These are phyloP conservation scores for Centella asiatica DNA, from an alignment of 129 eudicot genomes.

Conservation along the genomic window DNA sequence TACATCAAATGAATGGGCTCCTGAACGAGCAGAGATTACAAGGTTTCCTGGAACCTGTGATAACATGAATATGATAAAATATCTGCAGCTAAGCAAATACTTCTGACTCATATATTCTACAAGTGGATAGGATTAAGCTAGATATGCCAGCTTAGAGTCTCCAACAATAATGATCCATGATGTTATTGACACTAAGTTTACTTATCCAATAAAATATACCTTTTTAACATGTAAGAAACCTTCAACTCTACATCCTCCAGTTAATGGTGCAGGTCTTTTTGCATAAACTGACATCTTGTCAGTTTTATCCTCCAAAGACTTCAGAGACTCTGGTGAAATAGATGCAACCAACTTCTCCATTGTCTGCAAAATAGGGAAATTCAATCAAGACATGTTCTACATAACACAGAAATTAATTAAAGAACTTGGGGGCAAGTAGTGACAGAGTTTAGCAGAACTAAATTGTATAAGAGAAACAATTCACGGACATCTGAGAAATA, in stretches of 20 bases:
- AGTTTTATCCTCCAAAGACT: conserved; percentile 45
- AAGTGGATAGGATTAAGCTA: too few species aligned
- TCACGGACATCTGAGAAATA: conserved; percentile 9
- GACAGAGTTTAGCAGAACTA: neutral
- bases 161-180: too few species aligned
- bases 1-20: conserved; percentile 85
- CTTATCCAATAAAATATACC: too few species aligned
- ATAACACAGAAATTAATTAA: too few species aligned
- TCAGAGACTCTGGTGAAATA: conserved; percentile 42
- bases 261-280: conserved; percentile 73
- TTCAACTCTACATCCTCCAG: conserved; percentile 95
- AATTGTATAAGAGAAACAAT: conserved; percentile 4
- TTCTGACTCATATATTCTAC: too few species aligned
- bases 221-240: conserved; percentile 87
- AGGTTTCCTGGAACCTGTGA: conserved; percentile 99
- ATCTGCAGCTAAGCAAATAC: too few species aligned
- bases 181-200: too few species aligned
- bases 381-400: neutral
- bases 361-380: conserved; percentile 41
- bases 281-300: conserved; percentile 22
- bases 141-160: too few species aligned
- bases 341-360: conserved; percentile 73
- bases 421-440: neutral
- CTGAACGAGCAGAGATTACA: conserved; percentile 80
- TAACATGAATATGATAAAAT: too few species aligned